Percentiles rank a stretch among this genome's conserved stretches.
Evolutionary conservation across 805 yeast species (phyloP).

Genomic region (Kodamaea leandrae): DNA sequence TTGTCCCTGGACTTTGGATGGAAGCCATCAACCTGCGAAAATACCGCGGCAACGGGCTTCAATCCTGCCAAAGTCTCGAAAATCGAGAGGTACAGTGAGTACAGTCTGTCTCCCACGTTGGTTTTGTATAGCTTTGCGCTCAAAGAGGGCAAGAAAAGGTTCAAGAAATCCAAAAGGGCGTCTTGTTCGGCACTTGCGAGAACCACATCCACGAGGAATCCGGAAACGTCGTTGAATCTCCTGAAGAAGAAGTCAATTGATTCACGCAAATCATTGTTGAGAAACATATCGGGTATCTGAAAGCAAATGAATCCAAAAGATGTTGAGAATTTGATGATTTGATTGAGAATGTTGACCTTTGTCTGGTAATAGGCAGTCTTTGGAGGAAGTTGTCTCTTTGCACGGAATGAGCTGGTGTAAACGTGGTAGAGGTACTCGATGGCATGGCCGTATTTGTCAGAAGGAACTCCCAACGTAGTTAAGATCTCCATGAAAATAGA

Average conservation of each 20-base stretch:
- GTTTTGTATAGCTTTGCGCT: conserved; percentile 34
- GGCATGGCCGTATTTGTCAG: conserved; percentile 28
- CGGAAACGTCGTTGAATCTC: conserved; percentile 17
- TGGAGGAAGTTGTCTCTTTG: conserved; percentile 42
- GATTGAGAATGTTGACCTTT: conserved; percentile 44
- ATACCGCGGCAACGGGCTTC: conserved; percentile 58
- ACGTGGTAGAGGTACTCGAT: conserved; percentile 46
- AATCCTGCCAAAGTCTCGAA: conserved; percentile 57
- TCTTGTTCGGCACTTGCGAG: conserved; percentile 61
- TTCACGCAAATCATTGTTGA: conserved; percentile 35
- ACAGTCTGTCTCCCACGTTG: conserved; percentile 50
- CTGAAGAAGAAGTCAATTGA: conserved; percentile 26
- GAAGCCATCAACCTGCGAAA: conserved; percentile 58
- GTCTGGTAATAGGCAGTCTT: conserved; percentile 37
- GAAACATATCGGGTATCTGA: conserved; percentile 64
- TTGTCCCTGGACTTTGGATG: conserved; percentile 37
- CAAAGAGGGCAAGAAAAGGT: conserved; percentile 47
- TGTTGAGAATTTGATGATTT: conserved; percentile 47
- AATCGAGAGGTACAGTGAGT: conserved; percentile 51
- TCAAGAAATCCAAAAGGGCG: conserved; percentile 56
- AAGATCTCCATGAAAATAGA: conserved; percentile 53
- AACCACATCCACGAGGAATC: conserved; percentile 55
- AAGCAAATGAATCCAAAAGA: conserved; percentile 69
- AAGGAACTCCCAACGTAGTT: conserved; percentile 51
- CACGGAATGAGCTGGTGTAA: conserved; percentile 41